Conservation (phyloP, 129 eudicot genomes). For the Escallonia rubra region DNA sequence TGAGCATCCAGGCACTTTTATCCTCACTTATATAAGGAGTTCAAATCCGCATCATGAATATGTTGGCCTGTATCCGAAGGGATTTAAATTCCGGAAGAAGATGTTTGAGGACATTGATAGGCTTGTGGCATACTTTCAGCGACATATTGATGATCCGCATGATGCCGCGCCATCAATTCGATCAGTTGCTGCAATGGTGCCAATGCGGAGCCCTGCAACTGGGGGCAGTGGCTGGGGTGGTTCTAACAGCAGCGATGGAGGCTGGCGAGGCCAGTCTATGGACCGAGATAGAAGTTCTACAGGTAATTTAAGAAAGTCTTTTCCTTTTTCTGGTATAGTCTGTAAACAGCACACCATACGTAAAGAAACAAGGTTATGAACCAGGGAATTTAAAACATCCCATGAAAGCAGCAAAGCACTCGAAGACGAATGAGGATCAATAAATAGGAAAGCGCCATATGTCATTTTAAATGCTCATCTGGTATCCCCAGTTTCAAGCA, state of each 20-base stretch:
- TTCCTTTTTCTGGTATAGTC: too few species aligned
- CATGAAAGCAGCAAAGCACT: too few species aligned
- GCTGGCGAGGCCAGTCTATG: conserved; percentile 47
- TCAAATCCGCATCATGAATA: conserved; percentile 96
- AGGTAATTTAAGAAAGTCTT: too few species aligned
- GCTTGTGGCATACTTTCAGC: conserved; percentile 78
- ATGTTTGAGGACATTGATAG: conserved; percentile 87
- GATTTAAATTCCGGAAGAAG: conserved; percentile 85
- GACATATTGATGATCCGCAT: conserved; percentile 80
- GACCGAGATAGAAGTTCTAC: conserved; percentile 48
- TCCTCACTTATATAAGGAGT: conserved; percentile 75
- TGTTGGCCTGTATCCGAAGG: conserved; percentile 85
- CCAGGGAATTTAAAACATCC: too few species aligned
- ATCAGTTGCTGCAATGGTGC: conserved; percentile 94
- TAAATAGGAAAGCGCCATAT: too few species aligned
- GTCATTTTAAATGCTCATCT: too few species aligned
- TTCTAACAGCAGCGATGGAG: conserved; percentile 39
- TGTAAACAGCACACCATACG: too few species aligned
- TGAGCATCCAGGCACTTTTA: conserved; percentile 94
- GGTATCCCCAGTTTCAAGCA: too few species aligned
- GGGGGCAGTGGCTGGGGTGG: conserved; percentile 81
- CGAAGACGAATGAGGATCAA: too few species aligned
- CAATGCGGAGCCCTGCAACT: conserved; percentile 71
- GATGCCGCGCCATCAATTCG: conserved; percentile 69
- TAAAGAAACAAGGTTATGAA: too few species aligned